phyloP scores from a whole-genome alignment of 2,329 filamentous ascomycete species.

The Aureobasidium sp. region DNA sequence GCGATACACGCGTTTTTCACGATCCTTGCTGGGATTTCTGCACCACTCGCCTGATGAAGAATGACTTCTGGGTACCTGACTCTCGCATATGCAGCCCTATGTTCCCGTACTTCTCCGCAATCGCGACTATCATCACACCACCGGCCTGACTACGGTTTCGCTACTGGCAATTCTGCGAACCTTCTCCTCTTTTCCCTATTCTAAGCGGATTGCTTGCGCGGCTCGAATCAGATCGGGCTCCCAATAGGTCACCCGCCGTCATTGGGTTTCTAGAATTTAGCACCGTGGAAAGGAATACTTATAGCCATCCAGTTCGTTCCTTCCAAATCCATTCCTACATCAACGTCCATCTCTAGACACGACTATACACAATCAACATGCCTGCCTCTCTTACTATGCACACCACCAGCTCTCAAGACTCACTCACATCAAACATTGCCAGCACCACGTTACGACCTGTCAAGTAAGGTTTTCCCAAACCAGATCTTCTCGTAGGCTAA shows the following conservation, averaged over 20 bases:
- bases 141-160: constrained; percentile 1
- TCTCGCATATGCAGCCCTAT: background rate
- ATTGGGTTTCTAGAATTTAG: background rate
- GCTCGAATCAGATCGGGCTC: background rate
- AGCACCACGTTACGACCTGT: background rate
- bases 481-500: background rate
- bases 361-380: background rate
- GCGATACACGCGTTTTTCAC: background rate
- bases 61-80: background rate
- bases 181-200: constrained; percentile 6
- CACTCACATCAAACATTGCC: background rate
- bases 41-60: background rate
- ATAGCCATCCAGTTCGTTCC: background rate
- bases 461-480: background rate
- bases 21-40: background rate
- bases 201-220: background rate
- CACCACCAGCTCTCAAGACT: background rate
- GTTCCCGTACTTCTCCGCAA: constrained; percentile 6
- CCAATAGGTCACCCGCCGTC: background rate
- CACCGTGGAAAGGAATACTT: background rate
- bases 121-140: constrained; percentile 6
- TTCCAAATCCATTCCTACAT: background rate
- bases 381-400: background rate
- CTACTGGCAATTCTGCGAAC: background rate
- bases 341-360: background rate